Base-by-base conservation (phyloP, 225 moss, liverwort and hornwort species). In the Climacium dendroides region DNA sequence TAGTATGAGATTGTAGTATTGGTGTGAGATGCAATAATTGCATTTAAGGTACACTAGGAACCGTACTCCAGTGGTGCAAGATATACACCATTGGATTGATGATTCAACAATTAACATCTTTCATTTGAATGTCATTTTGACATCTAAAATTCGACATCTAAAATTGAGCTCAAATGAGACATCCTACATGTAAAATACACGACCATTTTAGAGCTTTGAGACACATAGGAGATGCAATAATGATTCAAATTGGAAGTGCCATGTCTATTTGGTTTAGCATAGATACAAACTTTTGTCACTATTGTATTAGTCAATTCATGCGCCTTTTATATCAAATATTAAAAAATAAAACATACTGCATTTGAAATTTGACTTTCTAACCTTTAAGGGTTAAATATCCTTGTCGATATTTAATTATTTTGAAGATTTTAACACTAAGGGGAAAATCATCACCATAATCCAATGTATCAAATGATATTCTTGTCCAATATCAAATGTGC, bases 51-150 rank as follows among this genome's bases (percentile, higher is more conserved):
- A 10, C 13, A 29, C 2, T 16, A 6, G 4, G 9, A 67, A 67
- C 2, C 2, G 0, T 18, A 29, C 1, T 29, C 18, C 18, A 47
- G 30, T 29, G 10, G 9, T 1, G 6, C 11, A 73, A 72, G 17
- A 45, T 10, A 30, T 45, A 2, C 6, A 17, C 29, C 5, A 18
- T 45, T 71, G 8, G 17, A 72, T 29, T 45, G 16, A 43, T 28
- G 3, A 45, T 73, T 45, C 6, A 10, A 45, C 17, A 47, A 29
- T 71, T 47, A 47, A 5, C 6, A 47, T 29, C 17, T 73, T 73
- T 73, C 6, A 29, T 73, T 28, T 73, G 17, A 2, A 29, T 73
- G 47, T 47, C 72, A 73, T 45, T 70, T 41, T 45, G 9, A 15
- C 71, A 28, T 45, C 16, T 71, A 28, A 28, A 70, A 24, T 41